Evolutionary conservation across 768 basidiomycete species (phyloP).

Genomic region (Rhodotorula babjevae): DNA sequence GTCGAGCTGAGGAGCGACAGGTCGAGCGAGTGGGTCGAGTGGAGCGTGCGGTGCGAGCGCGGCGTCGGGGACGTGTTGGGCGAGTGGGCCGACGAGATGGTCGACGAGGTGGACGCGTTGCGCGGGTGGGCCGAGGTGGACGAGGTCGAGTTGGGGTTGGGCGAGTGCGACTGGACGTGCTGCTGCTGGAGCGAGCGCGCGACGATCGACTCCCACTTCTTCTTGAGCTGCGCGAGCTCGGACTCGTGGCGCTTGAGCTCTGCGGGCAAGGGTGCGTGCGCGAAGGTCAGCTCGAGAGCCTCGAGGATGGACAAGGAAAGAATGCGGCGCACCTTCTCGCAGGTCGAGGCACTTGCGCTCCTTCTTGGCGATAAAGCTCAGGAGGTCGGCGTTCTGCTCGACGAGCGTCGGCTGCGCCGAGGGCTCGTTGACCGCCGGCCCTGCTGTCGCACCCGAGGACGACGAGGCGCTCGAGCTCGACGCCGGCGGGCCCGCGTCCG

Average conservation of each 20-base stretch:
- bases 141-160: background rate
- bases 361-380: constrained; percentile 44
- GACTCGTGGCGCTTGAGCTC: constrained; percentile 42
- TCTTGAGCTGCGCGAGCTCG: constrained; percentile 37
- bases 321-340: constrained; percentile 39
- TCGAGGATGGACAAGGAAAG: background rate
- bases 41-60: background rate
- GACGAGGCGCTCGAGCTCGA: too few relatives aligned
- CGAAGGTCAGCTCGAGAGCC: too few relatives aligned
- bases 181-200: constrained; percentile 24
- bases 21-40: constrained; percentile 29
- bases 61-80: constrained; percentile 20
- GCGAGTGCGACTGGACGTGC: constrained; percentile 7
- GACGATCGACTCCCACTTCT: constrained; percentile 41
- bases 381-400: constrained; percentile 38
- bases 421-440: background rate
- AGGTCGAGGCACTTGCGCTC: constrained; percentile 42
- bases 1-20: constrained; percentile 29
- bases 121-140: background rate
- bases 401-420: constrained; percentile 24
- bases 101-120: constrained; percentile 5
- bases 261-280: too few relatives aligned
- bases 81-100: constrained; percentile 11
- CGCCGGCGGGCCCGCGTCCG: too few relatives aligned
- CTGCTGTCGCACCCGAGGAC: background rate